Conservation (phyloP, 2,329 filamentous ascomycete species). For the Pyricularia sp. region DNA sequence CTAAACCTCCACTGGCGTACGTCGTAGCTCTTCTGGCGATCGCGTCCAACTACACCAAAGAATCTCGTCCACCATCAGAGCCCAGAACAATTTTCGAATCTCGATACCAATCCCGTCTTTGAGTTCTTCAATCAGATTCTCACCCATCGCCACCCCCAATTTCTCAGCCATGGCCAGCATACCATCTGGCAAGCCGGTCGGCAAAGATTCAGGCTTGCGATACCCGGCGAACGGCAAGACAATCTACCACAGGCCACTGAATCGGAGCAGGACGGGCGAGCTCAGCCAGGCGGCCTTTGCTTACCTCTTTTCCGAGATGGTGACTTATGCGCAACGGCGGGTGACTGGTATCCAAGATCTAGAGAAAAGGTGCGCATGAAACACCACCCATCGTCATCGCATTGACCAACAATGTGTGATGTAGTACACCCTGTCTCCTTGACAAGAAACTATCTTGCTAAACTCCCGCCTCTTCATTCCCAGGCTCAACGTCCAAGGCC, state of each 20-base stretch:
- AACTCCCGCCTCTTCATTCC: background rate
- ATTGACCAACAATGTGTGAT: background rate
- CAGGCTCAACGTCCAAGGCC: constrained; percentile 81
- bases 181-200: constrained; percentile 30
- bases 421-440: background rate
- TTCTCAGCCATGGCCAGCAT: constrained; percentile 32
- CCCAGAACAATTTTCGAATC: background rate
- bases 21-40: background rate
- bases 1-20: background rate
- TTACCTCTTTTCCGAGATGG: constrained; percentile 93
- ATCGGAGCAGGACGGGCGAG: constrained; percentile 77
- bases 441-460: background rate
- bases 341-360: constrained; percentile 90
- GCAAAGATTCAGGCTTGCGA: constrained; percentile 52
- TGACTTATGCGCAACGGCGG: constrained; percentile 79
- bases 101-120: background rate
- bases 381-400: background rate
- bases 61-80: background rate
- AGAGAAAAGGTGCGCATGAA: constrained; percentile 58
- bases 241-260: constrained; percentile 92
- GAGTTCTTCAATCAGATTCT: background rate
- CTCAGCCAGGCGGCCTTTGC: constrained; percentile 89
- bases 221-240: constrained; percentile 91
- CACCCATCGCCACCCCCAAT: background rate
- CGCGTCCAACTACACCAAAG: background rate